phyloP scores from a whole-genome alignment of 441 rosid species.

The Pelargonium citronellum region DNA sequence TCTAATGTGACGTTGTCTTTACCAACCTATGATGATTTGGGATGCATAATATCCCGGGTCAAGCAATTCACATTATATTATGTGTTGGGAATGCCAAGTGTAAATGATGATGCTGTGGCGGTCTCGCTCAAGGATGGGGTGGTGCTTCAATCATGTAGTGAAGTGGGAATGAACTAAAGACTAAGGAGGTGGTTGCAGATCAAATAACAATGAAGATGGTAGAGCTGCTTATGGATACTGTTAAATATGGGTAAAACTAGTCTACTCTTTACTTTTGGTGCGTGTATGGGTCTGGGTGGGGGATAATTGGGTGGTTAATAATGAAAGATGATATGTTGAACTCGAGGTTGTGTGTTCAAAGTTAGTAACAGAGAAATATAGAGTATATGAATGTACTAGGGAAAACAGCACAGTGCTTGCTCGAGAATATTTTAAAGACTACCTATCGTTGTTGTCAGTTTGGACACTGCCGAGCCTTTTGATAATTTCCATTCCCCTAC shows the following conservation, averaged over 20 bases:
- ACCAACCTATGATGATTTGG: neutral
- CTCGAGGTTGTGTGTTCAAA: neutral
- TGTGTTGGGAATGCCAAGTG: too few species aligned
- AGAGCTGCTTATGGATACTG: too few species aligned
- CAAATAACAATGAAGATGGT: too few species aligned
- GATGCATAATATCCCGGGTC: neutral
- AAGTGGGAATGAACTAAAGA: neutral
- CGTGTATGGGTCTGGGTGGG: too few species aligned
- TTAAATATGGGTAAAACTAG: too few species aligned
- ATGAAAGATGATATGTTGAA: too few species aligned
- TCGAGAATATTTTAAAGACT: neutral
- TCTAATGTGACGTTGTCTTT: neutral
- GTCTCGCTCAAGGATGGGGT: too few species aligned
- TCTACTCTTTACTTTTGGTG: too few species aligned
- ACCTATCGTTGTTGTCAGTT: conserved; percentile 91
- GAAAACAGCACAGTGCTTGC: neutral
- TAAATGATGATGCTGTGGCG: too few species aligned
- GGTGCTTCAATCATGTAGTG: too few species aligned
- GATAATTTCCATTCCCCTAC: conserved; percentile 84
- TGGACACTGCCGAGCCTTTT: conserved; percentile 96
- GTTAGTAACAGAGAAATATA: neutral
- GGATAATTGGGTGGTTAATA: too few species aligned
- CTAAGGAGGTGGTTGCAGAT: neutral
- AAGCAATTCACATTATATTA: too few species aligned
- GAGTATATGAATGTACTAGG: neutral